Conservation (phyloP, 371 early-diverging fungal species). For the Actinomucor elegans region DNA sequence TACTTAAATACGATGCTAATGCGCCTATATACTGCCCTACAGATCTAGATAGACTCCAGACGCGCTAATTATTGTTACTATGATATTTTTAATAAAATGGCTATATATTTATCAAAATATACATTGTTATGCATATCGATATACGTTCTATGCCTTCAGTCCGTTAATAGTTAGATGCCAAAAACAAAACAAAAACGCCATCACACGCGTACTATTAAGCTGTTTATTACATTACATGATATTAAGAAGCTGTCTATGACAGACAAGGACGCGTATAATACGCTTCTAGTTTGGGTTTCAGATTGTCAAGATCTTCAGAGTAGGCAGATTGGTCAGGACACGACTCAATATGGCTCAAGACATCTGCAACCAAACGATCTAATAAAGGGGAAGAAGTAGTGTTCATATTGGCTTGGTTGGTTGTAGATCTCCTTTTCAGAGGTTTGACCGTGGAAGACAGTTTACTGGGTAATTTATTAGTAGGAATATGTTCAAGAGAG, state of each 20-base stretch:
- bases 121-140: too few species aligned
- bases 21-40: constrained; percentile 38
- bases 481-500: too few species aligned
- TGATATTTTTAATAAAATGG: too few species aligned
- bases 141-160: neutral
- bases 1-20: constrained; percentile 18
- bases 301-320: constrained; percentile 18
- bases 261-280: neutral
- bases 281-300: constrained; percentile 20
- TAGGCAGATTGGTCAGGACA: constrained; percentile 26
- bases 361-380: constrained; percentile 22
- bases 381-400: neutral
- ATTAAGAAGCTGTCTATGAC: neutral
- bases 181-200: neutral
- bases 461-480: neutral
- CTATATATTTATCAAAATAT: too few species aligned
- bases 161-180: too few species aligned
- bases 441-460: neutral
- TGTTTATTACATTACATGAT: neutral
- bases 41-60: constrained; percentile 34
- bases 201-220: neutral
- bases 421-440: neutral
- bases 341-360: constrained; percentile 25
- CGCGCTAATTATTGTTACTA: too few species aligned
- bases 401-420: too few species aligned